Conservation (phyloP, 768 basidiomycete genomes). For the Mycena capillaripes region DNA sequence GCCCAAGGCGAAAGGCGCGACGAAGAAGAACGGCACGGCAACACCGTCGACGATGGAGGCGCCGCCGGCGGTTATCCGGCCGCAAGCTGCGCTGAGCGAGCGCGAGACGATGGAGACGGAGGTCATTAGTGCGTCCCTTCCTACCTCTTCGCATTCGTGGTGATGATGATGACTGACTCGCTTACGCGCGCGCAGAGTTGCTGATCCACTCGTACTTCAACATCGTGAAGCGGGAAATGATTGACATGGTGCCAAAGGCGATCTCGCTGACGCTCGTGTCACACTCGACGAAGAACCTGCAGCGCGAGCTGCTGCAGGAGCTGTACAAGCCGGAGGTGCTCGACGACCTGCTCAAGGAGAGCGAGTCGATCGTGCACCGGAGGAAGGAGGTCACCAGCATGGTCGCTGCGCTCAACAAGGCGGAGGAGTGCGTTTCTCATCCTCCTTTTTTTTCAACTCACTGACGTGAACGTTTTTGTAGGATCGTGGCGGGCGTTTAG, state of each 20-base stretch:
- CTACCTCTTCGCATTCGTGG: conserved; percentile 2
- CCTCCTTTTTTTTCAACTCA: conserved; percentile 31
- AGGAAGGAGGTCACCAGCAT: conserved; percentile 95
- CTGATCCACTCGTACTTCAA: conserved; percentile 98
- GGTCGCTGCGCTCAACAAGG: conserved; percentile 95
- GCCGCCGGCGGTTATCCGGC: conserved; percentile 90
- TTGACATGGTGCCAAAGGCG: conserved; percentile 99
- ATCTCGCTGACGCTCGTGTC: conserved; percentile 93
- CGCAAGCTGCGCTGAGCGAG: conserved; percentile 92
- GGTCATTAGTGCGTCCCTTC: conserved; percentile 88
- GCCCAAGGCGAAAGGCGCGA: conserved; percentile 67
- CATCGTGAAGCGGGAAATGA: conserved; percentile 99
- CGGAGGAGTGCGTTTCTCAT: conserved; percentile 84
- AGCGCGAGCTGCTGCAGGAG: conserved; percentile 94
- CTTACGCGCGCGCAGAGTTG: conserved; percentile 71
- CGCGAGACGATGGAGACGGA: conserved; percentile 99
- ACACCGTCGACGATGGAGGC: conserved; percentile 63
- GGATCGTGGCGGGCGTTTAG: conserved; percentile 77
- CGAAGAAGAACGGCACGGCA: conserved; percentile 67
- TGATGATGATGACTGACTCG: neutral
- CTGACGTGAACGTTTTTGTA: conserved; percentile 36
- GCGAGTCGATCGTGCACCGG: conserved; percentile 88
- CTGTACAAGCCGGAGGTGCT: conserved; percentile 97
- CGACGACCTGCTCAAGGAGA: conserved; percentile 95
- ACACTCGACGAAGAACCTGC: conserved; percentile 94